A percentile compares a stretch with the other conserved stretches of the same genome.
Conservation (phyloP, 2,329 filamentous ascomycete species). For the Septoria linicola region DNA sequence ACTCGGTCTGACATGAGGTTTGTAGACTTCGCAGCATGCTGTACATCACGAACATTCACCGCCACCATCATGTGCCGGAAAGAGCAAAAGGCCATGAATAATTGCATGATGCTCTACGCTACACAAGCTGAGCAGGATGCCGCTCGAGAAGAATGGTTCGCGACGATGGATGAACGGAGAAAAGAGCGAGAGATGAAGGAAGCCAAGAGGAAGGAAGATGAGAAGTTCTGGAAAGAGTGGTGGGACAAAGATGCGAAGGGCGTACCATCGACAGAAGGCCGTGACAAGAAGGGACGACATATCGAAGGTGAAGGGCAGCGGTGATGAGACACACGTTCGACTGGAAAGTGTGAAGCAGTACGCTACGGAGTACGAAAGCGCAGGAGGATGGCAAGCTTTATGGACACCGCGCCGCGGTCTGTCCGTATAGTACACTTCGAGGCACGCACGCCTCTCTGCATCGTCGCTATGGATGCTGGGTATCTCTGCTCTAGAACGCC, state of each 20-base stretch:
- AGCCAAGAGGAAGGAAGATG: constrained; percentile 43
- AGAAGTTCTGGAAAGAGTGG: constrained; percentile 53
- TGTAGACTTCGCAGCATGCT: constrained; percentile 87
- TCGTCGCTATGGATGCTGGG: neutral
- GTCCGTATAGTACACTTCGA: constrained; percentile 4
- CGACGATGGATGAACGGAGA: constrained; percentile 68
- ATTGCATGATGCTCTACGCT: constrained; percentile 84
- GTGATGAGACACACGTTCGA: neutral
- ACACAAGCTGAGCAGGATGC: constrained; percentile 82
- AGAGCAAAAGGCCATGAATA: constrained; percentile 83
- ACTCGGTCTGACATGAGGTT: neutral
- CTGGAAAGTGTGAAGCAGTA: constrained; percentile 1
- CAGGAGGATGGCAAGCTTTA: neutral
- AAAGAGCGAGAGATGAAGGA: constrained; percentile 61
- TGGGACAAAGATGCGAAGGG: constrained; percentile 45
- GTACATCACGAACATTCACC: constrained; percentile 78
- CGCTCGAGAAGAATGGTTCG: constrained; percentile 92
- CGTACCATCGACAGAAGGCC: constrained; percentile 20
- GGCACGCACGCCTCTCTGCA: neutral
- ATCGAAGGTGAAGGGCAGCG: neutral
- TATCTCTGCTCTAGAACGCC: constrained; percentile 19
- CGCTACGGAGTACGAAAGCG: neutral
- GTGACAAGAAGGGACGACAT: constrained; percentile 19
- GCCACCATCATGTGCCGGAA: constrained; percentile 82
- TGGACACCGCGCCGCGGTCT: constrained; percentile 7